phyloP scores from a whole-genome alignment of 2,329 filamentous ascomycete genomes.

The Helotiales sp. region DNA sequence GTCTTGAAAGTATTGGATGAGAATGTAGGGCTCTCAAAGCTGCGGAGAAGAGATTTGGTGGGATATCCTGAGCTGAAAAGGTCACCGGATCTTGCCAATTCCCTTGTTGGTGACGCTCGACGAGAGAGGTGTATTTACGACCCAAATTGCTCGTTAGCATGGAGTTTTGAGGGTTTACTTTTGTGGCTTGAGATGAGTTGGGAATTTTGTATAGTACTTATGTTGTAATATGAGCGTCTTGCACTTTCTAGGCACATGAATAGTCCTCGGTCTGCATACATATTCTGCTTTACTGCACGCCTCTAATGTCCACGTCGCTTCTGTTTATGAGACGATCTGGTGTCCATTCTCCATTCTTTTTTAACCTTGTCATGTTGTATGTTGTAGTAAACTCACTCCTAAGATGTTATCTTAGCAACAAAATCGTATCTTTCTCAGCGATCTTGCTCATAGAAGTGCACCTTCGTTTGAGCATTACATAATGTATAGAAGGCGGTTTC shows the following conservation, averaged over 20 bases:
- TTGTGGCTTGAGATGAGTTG: background rate
- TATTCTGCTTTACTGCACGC: background rate
- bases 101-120: background rate
- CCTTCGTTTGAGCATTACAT: too few relatives aligned
- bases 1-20: background rate
- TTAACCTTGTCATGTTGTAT: too few relatives aligned
- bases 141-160: background rate
- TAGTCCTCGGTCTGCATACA: background rate
- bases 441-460: too few relatives aligned
- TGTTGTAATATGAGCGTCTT: background rate
- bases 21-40: background rate
- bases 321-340: too few relatives aligned
- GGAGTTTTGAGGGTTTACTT: background rate
- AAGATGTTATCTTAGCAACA: too few relatives aligned
- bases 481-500: too few relatives aligned
- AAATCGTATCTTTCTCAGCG: too few relatives aligned
- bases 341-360: too few relatives aligned
- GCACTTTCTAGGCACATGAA: background rate
- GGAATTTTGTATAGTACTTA: constrained; percentile 5
- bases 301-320: too few relatives aligned
- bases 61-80: too few relatives aligned
- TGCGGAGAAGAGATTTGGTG: background rate
- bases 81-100: background rate
- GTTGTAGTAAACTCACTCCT: too few relatives aligned
- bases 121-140: background rate